Base-by-base conservation (phyloP, 1,284 basidiomycete genomes). In the Singerocomus rubriflavus region DNA sequence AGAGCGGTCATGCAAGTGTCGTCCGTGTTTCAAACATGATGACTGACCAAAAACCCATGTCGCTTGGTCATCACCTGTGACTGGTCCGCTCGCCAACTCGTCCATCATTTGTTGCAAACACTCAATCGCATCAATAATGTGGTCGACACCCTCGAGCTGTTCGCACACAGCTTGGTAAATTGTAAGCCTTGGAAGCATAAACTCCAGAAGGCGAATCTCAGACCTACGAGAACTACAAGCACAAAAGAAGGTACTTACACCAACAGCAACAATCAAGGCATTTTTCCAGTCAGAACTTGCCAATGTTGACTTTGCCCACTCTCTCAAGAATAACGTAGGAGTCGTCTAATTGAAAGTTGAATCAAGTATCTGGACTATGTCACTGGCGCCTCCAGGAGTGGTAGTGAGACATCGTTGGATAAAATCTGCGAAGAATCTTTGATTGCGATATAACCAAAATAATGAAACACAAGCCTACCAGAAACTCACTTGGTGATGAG, bases 271-370 rank as follows among this genome's bases (percentile, higher is more conserved):
- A 16, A 5, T 7, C 12, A 52, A 26, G 12, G 41, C 14, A 30
- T 42, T n/a, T 1, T 27, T 10, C 52, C 52, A 53, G 0, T 12
- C 9, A 5, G 13, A 1, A 6, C n/a, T 2, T 0, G 10, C 6
- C 8, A 54, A 6, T 11, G 32, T 34, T 16, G 31, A 14, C 17
- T 13, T 52, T n/a, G 30, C 31, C 50, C 41, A 53, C 13, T 11
- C 25, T 14, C 36, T 16, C 25, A 51, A 27, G 6, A 51, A 21
- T 4, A 2, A 9, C 1, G 8, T 1, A 2, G 7, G 4, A 2
- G 25, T 31, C 1, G 5, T 4, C 12, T 25, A 30, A 9, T 13
- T 1, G 5, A 25, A 1, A 4, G 25, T 21, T 6, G 46, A 3
- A 6, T 14, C 10, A 27, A 26, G 5, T 6, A 27, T 6, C 5